A percentile compares a stretch with the other conserved stretches of the same genome.
Conservation (phyloP, 768 basidiomycete genomes). For the Leccinum longicurvipes region DNA sequence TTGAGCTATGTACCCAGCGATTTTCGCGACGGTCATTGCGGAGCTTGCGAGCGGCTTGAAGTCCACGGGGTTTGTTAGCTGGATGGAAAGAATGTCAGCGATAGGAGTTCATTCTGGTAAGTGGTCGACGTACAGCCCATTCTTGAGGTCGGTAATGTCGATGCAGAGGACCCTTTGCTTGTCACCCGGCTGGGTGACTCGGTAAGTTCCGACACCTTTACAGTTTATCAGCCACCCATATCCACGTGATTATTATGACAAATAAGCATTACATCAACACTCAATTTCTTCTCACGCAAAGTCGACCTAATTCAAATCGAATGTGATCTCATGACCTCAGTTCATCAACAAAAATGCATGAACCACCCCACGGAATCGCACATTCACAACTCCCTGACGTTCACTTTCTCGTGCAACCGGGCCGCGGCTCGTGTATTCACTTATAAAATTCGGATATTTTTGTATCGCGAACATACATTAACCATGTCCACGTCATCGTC, state of each 20-base stretch:
- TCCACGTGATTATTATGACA: constrained; percentile 4
- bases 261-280: not conserved
- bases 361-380: too few species aligned
- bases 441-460: not conserved
- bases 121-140: constrained; percentile 75
- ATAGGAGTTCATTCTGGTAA: constrained; percentile 5
- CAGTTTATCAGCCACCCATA: constrained; percentile 39
- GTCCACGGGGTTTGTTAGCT: constrained; percentile 99
- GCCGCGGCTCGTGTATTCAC: not conserved
- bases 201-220: constrained; percentile 38
- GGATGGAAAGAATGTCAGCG: constrained; percentile 3
- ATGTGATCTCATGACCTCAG: too few species aligned
- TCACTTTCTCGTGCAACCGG: constrained; percentile 2
- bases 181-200: constrained; percentile 8
- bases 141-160: constrained; percentile 57
- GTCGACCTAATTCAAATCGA: too few species aligned
- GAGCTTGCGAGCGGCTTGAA: constrained; percentile 98
- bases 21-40: constrained; percentile 91
- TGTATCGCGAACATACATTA: constrained; percentile 2
- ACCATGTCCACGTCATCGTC: not conserved
- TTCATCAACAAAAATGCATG: too few species aligned
- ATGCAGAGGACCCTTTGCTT: constrained; percentile 25
- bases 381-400: too few species aligned
- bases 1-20: constrained; percentile 76
- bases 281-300: too few species aligned